Conservation (phyloP, 164 flowering plant genomes). For the Santalum album region DNA sequence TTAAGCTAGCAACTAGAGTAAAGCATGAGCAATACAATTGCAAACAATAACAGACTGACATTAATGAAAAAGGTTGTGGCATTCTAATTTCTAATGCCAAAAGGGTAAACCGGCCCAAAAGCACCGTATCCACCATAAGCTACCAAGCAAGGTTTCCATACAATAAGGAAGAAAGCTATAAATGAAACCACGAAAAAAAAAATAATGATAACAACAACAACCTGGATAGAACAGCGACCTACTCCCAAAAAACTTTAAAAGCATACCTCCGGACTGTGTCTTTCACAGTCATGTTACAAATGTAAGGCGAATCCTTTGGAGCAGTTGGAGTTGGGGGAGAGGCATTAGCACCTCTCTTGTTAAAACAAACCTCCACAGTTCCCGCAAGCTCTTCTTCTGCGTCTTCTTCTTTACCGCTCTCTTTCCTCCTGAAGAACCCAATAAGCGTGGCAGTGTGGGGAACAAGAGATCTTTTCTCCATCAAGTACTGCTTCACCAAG, state of each 20-base stretch:
- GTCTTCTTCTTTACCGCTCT: constrained; percentile 22
- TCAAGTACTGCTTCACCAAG: constrained; percentile 75
- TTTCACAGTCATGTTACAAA: constrained; percentile 85
- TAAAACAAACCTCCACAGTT: constrained; percentile 77
- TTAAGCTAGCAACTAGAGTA: too few relatives aligned
- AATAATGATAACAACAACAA: too few relatives aligned
- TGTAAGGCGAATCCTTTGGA: constrained; percentile 69
- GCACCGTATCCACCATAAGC: too few relatives aligned
- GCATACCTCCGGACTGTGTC: constrained; percentile 61
- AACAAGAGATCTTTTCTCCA: constrained; percentile 52
- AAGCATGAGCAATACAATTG: too few relatives aligned
- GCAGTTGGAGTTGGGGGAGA: constrained; percentile 70
- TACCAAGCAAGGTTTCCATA: too few relatives aligned
- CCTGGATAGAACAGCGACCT: too few relatives aligned
- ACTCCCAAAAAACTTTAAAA: background rate
- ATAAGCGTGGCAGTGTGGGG: constrained; percentile 77
- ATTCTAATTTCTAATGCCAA: too few relatives aligned
- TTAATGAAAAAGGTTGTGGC: too few relatives aligned
- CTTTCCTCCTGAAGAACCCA: constrained; percentile 45
- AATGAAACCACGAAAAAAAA: too few relatives aligned
- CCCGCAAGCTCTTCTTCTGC: constrained; percentile 60
- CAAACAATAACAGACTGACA: too few relatives aligned
- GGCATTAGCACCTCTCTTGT: constrained; percentile 60
- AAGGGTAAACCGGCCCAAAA: too few relatives aligned
- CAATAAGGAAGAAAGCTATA: too few relatives aligned